Percentiles rank a stretch among this genome's conserved stretches.
phyloP scores from a whole-genome alignment of 305 asterid species.

The Fraxinus angustifolia region DNA sequence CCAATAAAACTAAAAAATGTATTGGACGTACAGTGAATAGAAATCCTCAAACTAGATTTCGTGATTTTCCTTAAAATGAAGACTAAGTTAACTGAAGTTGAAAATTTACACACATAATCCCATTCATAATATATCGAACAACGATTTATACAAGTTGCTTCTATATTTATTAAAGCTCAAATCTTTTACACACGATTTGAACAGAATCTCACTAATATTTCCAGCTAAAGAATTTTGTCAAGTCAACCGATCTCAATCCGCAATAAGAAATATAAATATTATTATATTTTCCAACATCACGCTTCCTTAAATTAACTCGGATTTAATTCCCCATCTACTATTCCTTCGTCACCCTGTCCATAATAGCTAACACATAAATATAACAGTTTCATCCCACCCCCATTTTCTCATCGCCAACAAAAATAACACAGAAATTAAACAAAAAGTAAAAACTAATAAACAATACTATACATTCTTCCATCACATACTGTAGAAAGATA shows the following conservation, averaged over 20 bases:
- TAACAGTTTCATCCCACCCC: background rate
- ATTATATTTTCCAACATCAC: background rate
- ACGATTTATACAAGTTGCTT: background rate
- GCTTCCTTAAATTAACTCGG: background rate
- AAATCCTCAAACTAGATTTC: background rate
- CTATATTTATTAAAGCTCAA: background rate
- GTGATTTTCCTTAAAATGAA: background rate
- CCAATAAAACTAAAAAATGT: background rate
- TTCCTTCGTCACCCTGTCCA: constrained; percentile 6
- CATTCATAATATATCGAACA: background rate
- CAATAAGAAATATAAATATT: background rate
- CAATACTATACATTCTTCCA: background rate
- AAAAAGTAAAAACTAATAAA: background rate
- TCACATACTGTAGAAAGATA: background rate
- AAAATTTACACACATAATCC: background rate
- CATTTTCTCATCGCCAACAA: constrained; percentile 20
- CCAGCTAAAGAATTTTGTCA: background rate
- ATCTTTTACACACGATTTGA: background rate
- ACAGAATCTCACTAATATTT: background rate
- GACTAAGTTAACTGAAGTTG: background rate
- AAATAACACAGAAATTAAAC: background rate
- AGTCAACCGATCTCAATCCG: background rate
- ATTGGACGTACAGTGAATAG: background rate
- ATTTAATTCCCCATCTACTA: background rate
- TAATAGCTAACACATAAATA: background rate